phyloP scores from a whole-genome alignment of 2,329 filamentous ascomycete genomes.

The Chrysoporthe puriensis region DNA sequence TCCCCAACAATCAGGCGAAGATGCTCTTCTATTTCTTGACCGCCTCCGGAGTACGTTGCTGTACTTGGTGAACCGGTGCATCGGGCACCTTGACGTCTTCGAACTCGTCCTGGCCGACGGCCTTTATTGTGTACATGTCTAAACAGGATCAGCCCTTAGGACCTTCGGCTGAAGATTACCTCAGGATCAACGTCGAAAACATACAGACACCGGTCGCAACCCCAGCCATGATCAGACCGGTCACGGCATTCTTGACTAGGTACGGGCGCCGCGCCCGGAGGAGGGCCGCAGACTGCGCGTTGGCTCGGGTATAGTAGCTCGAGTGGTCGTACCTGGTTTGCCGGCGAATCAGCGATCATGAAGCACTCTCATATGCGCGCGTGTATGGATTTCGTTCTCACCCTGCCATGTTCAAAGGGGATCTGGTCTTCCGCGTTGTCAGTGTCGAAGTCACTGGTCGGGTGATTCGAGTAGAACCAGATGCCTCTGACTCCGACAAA shows the following conservation, averaged over 20 bases:
- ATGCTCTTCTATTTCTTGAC: conserved; percentile 36
- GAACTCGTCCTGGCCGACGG: conserved; percentile 95
- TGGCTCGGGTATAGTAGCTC: conserved; percentile 90
- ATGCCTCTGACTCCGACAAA: conserved; percentile 18
- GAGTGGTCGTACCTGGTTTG: conserved; percentile 49
- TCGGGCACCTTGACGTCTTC: conserved; percentile 92
- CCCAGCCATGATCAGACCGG: conserved; percentile 73
- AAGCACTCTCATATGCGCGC: neutral
- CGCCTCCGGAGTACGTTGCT: conserved; percentile 27
- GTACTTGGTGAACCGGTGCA: conserved; percentile 49
- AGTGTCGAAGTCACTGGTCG: neutral
- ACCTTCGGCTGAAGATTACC: neutral
- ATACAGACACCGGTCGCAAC: conserved; percentile 87
- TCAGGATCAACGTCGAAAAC: conserved; percentile 41
- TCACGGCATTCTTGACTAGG: conserved; percentile 84
- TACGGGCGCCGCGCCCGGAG: conserved; percentile 92
- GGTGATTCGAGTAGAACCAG: conserved; percentile 19
- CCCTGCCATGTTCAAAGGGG: conserved; percentile 27
- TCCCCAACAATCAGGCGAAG: no score
- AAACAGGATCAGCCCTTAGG: conserved; percentile 7
- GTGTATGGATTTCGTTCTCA: neutral
- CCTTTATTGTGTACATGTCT: conserved; percentile 71
- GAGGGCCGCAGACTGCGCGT: conserved; percentile 84
- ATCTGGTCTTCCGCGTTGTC: conserved; percentile 6
- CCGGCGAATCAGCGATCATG: neutral